phyloP scores from a whole-genome alignment of 2,329 filamentous ascomycete species.

The Trichophyton equinum region DNA sequence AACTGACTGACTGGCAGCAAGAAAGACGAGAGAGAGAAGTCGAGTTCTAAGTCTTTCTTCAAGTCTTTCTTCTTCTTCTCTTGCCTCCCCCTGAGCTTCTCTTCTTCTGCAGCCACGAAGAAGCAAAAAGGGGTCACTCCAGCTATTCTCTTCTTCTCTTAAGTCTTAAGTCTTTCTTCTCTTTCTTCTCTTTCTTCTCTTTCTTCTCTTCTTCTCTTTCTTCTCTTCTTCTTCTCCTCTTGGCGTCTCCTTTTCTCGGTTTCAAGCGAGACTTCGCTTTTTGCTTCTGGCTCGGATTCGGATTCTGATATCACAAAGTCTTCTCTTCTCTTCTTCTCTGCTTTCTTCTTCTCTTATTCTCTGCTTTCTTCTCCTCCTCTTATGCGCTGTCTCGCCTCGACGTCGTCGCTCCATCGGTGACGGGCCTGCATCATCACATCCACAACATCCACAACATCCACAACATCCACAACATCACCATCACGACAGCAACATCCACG shows the following conservation, averaged over 20 bases:
- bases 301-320: constrained; percentile 6
- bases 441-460: not conserved
- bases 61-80: no score
- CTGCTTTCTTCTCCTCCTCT: not conserved
- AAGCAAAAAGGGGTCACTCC: no score
- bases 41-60: no score
- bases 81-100: not conserved
- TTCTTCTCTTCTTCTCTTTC: not conserved
- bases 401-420: constrained; percentile 4
- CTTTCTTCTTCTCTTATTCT: not conserved
- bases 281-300: not conserved
- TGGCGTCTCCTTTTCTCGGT: not conserved
- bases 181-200: not conserved
- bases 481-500: not conserved
- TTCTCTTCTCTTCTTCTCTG: not conserved
- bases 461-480: constrained; percentile 4
- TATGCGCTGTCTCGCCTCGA: not conserved
- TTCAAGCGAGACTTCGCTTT: not conserved
- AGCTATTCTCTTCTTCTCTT: not conserved
- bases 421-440: not conserved
- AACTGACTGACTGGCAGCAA: no score
- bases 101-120: not conserved
- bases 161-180: not conserved
- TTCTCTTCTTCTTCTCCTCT: not conserved
- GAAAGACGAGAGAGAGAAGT: no score